A percentile compares a stretch with the other conserved stretches of the same genome.
Evolutionary conservation across 2,329 filamentous ascomycete genomes (phyloP).

Genomic region (Gyromitra esculenta): DNA sequence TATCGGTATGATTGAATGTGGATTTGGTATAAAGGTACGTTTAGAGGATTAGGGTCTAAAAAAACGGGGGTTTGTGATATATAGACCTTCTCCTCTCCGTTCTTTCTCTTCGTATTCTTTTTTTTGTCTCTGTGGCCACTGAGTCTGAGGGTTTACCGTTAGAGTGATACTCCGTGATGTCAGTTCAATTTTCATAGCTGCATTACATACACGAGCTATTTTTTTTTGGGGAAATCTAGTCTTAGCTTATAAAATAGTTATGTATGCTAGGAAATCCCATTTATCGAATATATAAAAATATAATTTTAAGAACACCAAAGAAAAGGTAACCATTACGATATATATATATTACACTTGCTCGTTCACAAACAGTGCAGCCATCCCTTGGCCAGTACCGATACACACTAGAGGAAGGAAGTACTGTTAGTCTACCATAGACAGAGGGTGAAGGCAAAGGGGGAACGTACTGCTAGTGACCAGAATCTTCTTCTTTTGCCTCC

Average conservation of each 20-base stretch:
- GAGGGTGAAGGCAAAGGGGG: constrained; percentile 66
- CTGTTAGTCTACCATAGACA: constrained; percentile 64
- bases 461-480: constrained; percentile 76
- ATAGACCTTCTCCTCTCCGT: too few relatives aligned
- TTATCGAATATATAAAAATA: constrained; percentile 8
- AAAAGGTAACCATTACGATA: neutral
- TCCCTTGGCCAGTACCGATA: constrained; percentile 75
- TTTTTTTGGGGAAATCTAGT: neutral
- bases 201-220: neutral
- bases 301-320: constrained; percentile 11
- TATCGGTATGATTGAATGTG: too few relatives aligned
- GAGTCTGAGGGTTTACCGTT: too few relatives aligned
- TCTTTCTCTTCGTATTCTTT: too few relatives aligned
- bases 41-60: too few relatives aligned
- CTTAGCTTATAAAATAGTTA: neutral
- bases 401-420: constrained; percentile 57
- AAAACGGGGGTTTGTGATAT: too few relatives aligned
- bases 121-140: too few relatives aligned
- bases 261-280: constrained; percentile 1
- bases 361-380: constrained; percentile 74
- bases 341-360: constrained; percentile 60
- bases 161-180: neutral
- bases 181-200: too few relatives aligned
- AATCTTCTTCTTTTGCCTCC: constrained; percentile 87
- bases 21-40: too few relatives aligned